Evolutionary conservation across 441 rosid species (phyloP).

Genomic region (Aquilaria agallochum): DNA sequence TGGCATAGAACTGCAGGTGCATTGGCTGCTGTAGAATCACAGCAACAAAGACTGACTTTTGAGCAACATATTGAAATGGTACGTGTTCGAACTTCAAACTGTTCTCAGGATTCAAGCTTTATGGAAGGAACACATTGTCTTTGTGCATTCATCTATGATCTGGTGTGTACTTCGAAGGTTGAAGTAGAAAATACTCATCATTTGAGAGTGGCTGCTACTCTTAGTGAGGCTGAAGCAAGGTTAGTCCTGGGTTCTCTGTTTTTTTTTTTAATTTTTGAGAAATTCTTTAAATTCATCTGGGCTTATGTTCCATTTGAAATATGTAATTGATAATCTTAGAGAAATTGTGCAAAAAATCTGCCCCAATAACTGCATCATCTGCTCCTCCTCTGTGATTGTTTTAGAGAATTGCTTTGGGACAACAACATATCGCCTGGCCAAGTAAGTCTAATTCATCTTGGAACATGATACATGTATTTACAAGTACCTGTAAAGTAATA

Average conservation of each 20-base stretch:
- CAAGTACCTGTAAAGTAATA: neutral
- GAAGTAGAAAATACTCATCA: conserved; percentile 90
- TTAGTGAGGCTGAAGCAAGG: conserved; percentile 97
- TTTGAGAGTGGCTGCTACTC: conserved; percentile 77
- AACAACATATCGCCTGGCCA: conserved; percentile 71
- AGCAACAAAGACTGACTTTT: conserved; percentile 84
- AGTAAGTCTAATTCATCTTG: conserved; percentile 40
- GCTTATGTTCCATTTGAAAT: neutral
- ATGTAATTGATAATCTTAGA: conserved; percentile 72
- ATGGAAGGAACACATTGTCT: neutral
- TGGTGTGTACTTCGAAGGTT: conserved; percentile 41
- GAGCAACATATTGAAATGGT: conserved; percentile 93
- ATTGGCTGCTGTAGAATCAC: conserved; percentile 85
- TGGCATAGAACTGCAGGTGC: conserved; percentile 94
- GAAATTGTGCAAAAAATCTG: conserved; percentile 87
- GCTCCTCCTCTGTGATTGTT: conserved; percentile 40
- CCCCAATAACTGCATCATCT: conserved; percentile 26
- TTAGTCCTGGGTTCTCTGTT: conserved; percentile 25
- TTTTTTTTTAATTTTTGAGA: neutral
- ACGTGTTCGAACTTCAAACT: conserved; percentile 4
- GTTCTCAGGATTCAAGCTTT: conserved; percentile 11
- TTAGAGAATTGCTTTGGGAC: conserved; percentile 57
- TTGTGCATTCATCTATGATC: conserved; percentile 7
- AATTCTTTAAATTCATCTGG: neutral
- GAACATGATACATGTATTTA: conserved; percentile 2